Percentiles rank a stretch among this genome's conserved stretches.
phyloP scores from a whole-genome alignment of 1,139 yeast species.

The Taphrina betulina region DNA sequence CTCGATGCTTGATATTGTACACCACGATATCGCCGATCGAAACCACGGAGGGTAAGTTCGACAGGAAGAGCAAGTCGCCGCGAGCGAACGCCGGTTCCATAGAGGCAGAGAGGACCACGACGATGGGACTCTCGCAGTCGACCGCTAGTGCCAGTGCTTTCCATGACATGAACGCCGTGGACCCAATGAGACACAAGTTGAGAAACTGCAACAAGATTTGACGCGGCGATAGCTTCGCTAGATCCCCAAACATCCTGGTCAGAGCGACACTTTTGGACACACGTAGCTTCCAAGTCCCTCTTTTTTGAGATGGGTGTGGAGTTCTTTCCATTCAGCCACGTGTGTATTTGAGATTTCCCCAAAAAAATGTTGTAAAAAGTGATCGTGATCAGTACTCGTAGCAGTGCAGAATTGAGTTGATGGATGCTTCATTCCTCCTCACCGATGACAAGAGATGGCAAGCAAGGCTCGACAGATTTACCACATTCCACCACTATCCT shows the following conservation, averaged over 20 bases:
- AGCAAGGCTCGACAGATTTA: too few species aligned
- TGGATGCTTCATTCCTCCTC: too few species aligned
- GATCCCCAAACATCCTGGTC: constrained; percentile 19
- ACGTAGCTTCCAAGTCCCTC: too few species aligned
- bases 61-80: constrained; percentile 86
- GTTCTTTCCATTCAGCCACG: too few species aligned
- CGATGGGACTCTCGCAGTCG: constrained; percentile 88
- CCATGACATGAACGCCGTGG: constrained; percentile 92
- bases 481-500: too few species aligned
- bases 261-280: too few species aligned
- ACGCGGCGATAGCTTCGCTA: constrained; percentile 24
- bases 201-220: constrained; percentile 31
- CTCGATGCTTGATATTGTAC: constrained; percentile 76
- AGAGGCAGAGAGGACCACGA: constrained; percentile 94
- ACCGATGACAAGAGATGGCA: too few species aligned
- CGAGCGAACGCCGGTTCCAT: constrained; percentile 99
- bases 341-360: too few species aligned
- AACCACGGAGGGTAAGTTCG: constrained; percentile 72
- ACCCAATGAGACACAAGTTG: constrained; percentile 32
- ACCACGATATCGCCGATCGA: constrained; percentile 95
- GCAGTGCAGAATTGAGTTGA: too few species aligned
- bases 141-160: constrained; percentile 74
- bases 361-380: too few species aligned
- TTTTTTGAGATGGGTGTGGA: too few species aligned
- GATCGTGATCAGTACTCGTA: too few species aligned